phyloP scores from a whole-genome alignment of 2,329 filamentous ascomycete species.

The Trichoderma asperellum region DNA sequence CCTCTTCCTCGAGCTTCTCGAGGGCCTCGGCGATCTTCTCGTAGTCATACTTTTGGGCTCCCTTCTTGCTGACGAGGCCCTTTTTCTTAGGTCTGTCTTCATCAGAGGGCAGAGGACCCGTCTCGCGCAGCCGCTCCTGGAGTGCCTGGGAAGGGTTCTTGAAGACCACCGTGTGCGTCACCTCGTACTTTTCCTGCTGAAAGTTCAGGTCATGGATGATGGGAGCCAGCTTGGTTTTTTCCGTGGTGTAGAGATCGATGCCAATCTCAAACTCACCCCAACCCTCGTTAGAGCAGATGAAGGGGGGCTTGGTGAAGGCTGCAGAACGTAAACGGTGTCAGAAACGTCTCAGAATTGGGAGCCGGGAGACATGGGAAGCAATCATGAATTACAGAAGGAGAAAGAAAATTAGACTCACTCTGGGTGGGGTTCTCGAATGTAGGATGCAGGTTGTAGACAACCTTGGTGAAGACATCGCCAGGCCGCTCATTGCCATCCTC shows the following conservation, averaged over 20 bases:
- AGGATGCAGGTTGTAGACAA: conserved; percentile 89
- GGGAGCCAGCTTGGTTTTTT: conserved; percentile 78
- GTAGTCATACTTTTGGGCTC: conserved; percentile 76
- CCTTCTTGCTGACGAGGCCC: conserved; percentile 74
- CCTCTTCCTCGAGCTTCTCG: conserved; percentile 87
- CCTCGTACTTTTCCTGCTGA: conserved; percentile 77
- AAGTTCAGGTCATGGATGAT: conserved; percentile 94
- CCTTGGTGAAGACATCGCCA: conserved; percentile 88
- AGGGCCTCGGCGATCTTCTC: conserved; percentile 95
- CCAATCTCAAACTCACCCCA: conserved; percentile 99
- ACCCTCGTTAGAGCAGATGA: conserved; percentile 88
- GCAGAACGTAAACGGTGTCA: conserved; percentile 8
- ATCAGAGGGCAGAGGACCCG: conserved; percentile 80
- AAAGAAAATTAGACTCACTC: conserved; percentile 62
- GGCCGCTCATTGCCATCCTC: conserved; percentile 83
- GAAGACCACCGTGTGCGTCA: conserved; percentile 79
- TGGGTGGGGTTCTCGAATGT: conserved; percentile 88
- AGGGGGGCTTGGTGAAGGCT: conserved; percentile 85
- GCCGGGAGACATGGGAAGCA: background rate
- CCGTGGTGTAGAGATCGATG: conserved; percentile 79
- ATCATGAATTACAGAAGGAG: background rate
- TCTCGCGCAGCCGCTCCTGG: conserved; percentile 76
- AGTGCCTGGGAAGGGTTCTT: conserved; percentile 92
- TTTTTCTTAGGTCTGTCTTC: conserved; percentile 65
- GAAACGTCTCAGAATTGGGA: background rate